A percentile compares a stretch with the other conserved stretches of the same genome.
These are phyloP conservation scores for Penicillium sclerotigenum DNA, from an alignment of 2,329 filamentous ascomycete genomes.

Conservation along the genomic window DNA sequence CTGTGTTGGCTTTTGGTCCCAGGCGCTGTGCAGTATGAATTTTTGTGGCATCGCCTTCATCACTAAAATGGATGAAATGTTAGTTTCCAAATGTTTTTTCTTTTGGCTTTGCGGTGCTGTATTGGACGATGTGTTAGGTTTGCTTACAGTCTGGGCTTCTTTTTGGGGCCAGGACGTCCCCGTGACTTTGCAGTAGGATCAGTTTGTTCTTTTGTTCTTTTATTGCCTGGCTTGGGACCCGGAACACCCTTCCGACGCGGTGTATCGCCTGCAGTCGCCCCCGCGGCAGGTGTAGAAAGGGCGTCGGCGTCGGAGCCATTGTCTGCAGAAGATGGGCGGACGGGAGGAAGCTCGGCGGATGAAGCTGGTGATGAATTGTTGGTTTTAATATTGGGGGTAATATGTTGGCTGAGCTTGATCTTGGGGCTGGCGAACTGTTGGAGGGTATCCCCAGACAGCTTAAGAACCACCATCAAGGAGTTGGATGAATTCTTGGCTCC, in stretches of 20 bases:
- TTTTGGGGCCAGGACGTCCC: slow-evolving; percentile 92
- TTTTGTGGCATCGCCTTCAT: slow-evolving; percentile 49
- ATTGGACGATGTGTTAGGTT: not conserved
- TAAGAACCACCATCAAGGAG: slow-evolving; percentile 36
- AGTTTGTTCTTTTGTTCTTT: slow-evolving; percentile 48
- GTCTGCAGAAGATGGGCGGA: slow-evolving; percentile 40
- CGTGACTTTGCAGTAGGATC: slow-evolving; percentile 57
- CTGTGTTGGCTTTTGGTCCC: slow-evolving; percentile 92
- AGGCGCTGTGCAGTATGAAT: slow-evolving; percentile 65
- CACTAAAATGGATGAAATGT: slow-evolving; percentile 35
- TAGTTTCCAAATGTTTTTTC: not conserved
- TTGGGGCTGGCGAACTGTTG: slow-evolving; percentile 29
- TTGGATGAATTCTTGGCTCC: slow-evolving; percentile 27
- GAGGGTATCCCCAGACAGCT: slow-evolving; percentile 38
- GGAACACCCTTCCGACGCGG: slow-evolving; percentile 75
- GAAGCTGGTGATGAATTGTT: slow-evolving; percentile 38
- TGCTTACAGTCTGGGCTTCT: slow-evolving; percentile 89
- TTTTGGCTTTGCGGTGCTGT: not conserved
- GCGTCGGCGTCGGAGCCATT: slow-evolving; percentile 40
- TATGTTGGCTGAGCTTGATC: slow-evolving; percentile 2
- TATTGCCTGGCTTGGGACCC: slow-evolving; percentile 63
- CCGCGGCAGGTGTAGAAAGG: slow-evolving; percentile 41
- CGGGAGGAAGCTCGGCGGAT: slow-evolving; percentile 33
- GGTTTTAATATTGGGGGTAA: slow-evolving; percentile 24
- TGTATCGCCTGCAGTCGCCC: slow-evolving; percentile 43